Evolutionary conservation across 1,284 basidiomycete genomes (phyloP).

Genomic region (Lentinus polychrous): DNA sequence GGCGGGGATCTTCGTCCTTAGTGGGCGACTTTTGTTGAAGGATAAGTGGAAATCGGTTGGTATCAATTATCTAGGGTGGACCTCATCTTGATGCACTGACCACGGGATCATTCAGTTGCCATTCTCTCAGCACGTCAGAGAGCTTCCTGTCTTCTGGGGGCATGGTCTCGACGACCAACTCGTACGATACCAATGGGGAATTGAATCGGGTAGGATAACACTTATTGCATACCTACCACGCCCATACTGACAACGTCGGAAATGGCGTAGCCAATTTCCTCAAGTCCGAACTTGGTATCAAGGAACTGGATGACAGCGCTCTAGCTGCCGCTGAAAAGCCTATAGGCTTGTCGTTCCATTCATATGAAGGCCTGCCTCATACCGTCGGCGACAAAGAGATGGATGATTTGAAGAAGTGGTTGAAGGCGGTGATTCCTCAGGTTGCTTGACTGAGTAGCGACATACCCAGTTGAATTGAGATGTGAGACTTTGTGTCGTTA

Average conservation of each 20-base stretch:
- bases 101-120: conserved; percentile 37
- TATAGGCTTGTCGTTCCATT: conserved; percentile 35
- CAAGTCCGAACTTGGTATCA: conserved; percentile 41
- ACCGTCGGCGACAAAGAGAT: conserved; percentile 56
- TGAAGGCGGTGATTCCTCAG: conserved; percentile 19
- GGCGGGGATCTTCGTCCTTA: conserved; percentile 63
- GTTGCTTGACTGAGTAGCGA: too few relatives aligned
- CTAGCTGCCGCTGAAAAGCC: conserved; percentile 8
- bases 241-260: background rate
- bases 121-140: conserved; percentile 41
- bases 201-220: background rate
- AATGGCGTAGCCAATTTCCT: conserved; percentile 37
- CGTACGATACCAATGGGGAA: conserved; percentile 29
- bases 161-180: conserved; percentile 74
- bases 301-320: conserved; percentile 17
- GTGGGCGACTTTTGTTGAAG: conserved; percentile 63
- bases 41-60: conserved; percentile 58
- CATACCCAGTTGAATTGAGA: too few relatives aligned
- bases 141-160: conserved; percentile 78
- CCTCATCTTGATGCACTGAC: conserved; percentile 8
- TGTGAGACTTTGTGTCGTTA: too few relatives aligned
- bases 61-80: background rate
- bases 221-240: background rate
- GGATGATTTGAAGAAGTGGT: conserved; percentile 53
- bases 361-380: conserved; percentile 60